Conservation (phyloP, 1,284 basidiomycete species). For the Cerioporus squamosus region DNA sequence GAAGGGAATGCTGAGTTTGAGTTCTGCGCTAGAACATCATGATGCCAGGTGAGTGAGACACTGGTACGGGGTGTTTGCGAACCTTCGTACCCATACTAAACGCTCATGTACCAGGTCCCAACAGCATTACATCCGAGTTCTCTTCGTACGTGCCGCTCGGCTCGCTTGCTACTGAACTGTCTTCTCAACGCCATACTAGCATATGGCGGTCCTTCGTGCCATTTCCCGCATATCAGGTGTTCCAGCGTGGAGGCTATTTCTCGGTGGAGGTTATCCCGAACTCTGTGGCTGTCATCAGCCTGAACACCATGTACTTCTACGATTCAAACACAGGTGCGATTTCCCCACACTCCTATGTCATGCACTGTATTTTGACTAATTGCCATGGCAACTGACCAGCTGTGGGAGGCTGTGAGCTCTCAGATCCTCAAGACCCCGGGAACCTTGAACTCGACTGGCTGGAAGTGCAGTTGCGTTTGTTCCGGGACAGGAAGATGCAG, state of each 20-base stretch:
- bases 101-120: slow-evolving; percentile 61
- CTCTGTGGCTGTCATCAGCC: slow-evolving; percentile 78
- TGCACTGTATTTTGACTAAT: slow-evolving; percentile 23
- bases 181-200: slow-evolving; percentile 41
- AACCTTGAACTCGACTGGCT: slow-evolving; percentile 91
- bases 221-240: slow-evolving; percentile 79
- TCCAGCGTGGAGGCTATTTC: slow-evolving; percentile 87
- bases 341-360: slow-evolving; percentile 12
- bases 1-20: slow-evolving; percentile 9
- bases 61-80: not conserved
- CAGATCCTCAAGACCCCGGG: slow-evolving; percentile 72
- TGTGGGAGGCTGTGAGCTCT: slow-evolving; percentile 71
- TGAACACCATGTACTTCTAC: slow-evolving; percentile 95
- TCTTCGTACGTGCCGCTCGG: slow-evolving; percentile 54
- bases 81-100: slow-evolving; percentile 1
- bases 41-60: slow-evolving; percentile 52
- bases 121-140: slow-evolving; percentile 78
- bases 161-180: slow-evolving; percentile 7
- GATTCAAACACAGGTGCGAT: slow-evolving; percentile 83
- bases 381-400: slow-evolving; percentile 36
- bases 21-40: slow-evolving; percentile 59
- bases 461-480: slow-evolving; percentile 80
- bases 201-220: slow-evolving; percentile 90
- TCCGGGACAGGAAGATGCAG: slow-evolving; percentile 80
- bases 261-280: slow-evolving; percentile 83